Conservation (phyloP, 2,329 filamentous ascomycete genomes). For the Ophiostoma tasmaniense region DNA sequence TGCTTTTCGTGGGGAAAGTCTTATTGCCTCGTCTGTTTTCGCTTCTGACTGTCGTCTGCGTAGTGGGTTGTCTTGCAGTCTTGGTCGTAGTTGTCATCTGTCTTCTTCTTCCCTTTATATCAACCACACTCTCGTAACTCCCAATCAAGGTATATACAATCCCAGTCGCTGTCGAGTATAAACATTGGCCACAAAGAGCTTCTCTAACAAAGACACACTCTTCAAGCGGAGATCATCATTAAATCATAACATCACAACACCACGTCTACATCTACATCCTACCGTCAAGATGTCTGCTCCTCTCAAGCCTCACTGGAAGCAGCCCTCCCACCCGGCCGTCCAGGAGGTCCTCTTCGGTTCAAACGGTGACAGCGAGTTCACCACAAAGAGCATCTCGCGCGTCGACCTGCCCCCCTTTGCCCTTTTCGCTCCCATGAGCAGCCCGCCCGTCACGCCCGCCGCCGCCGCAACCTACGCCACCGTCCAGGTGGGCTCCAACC, state of each 20-base stretch:
- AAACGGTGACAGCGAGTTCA: conserved; percentile 44
- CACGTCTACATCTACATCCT: neutral
- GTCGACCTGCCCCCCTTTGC: conserved; percentile 51
- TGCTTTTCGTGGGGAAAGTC: neutral
- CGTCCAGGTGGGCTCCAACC: conserved; percentile 48
- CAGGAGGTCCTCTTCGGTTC: conserved; percentile 47
- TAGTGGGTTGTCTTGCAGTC: neutral
- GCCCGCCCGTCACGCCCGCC: conserved; percentile 52
- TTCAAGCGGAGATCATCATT: neutral
- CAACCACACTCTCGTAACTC: neutral
- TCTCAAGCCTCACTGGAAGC: conserved; percentile 49
- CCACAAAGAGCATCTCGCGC: conserved; percentile 51
- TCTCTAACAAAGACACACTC: neutral
- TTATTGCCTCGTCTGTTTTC: neutral
- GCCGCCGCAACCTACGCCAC: conserved; percentile 53
- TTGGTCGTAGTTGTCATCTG: neutral
- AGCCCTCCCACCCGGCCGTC: conserved; percentile 51
- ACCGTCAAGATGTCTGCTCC: conserved; percentile 38
- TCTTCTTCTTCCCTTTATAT: neutral
- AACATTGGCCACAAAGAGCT: neutral
- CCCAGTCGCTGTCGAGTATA: too few species aligned
- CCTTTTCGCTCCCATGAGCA: conserved; percentile 57
- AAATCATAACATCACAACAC: neutral
- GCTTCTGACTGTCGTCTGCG: neutral
- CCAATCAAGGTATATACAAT: neutral